Base-by-base conservation (phyloP, 352 stramenopile genomes). In the Halophytophthora polymorphica region DNA sequence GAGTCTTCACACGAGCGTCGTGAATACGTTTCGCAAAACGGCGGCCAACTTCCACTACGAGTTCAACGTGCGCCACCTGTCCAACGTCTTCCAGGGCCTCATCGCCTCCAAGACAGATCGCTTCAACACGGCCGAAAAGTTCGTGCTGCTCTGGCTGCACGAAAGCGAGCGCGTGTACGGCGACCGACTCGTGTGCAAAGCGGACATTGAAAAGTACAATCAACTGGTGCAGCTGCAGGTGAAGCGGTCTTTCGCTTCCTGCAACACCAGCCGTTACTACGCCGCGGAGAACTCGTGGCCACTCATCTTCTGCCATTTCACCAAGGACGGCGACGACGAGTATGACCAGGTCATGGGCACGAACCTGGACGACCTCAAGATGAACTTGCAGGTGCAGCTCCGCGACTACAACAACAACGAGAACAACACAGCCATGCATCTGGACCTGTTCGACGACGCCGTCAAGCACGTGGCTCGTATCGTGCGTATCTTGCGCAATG, bases 31-130 rank as follows among this genome's bases (percentile, higher is more conserved):
- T 67, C 76, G 88, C n/a, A 98, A 98, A 62, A 98, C 93, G 1
- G 94, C 95, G 3, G 81, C 83, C 6, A 98, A 98, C 57, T 98
- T 98, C 58, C 95, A 98, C 73, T 98, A 98, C 69, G 93, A 98
- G 70, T 98, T 98, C 64, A 98, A 98, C 46, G 96, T 98, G 37
- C 88, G 95, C 5, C 89, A 98, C 61, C 75, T 98, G 23, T 95
- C 79, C 31, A 98, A 98, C 52, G 90, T 98, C 1, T 98, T 98
- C 64, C 95, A 98, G 63, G 95, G 95, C 4, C 69, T 98, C 18
- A 93, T 98, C 28, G 87, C 95, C 0, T 95, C 88, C 2, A 93
- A 96, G 48, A 95, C 96, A 39, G 75, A 93, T 41, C 88, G 97
- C 11, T 98, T 98, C 51, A 80, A 80, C 12, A 84, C 73, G 6